Evolutionary conservation across 2,329 filamentous ascomycete species (phyloP).

Genomic region (Bipolaris cookei): DNA sequence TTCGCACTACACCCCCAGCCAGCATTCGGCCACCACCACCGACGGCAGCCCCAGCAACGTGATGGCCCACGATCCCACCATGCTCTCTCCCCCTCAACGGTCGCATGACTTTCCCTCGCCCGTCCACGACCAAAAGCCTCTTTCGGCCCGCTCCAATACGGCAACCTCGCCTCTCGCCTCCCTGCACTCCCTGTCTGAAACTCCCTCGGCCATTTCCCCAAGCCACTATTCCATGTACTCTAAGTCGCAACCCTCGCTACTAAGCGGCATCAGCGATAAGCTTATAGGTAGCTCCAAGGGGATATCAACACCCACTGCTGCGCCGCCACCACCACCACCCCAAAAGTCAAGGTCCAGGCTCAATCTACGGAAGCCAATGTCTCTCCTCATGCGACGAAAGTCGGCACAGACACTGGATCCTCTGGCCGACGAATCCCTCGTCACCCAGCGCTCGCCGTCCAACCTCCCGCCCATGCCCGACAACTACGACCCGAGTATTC

Average conservation of each 20-base stretch:
- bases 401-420: conserved; percentile 59
- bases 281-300: conserved; percentile 32
- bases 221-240: conserved; percentile 41
- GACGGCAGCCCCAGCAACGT: conserved; percentile 8
- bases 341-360: conserved; percentile 57
- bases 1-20: conserved; percentile 20
- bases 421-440: conserved; percentile 58
- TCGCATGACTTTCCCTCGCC: conserved; percentile 29
- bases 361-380: conserved; percentile 67
- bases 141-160: conserved; percentile 26
- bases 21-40: conserved; percentile 17
- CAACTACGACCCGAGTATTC: conserved; percentile 68
- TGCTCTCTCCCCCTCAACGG: conserved; percentile 30
- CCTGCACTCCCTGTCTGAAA: conserved; percentile 32
- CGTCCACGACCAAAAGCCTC: conserved; percentile 25
- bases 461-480: conserved; percentile 60
- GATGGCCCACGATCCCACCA: conserved; percentile 20
- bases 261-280: conserved; percentile 43
- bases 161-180: conserved; percentile 38
- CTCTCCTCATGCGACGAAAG: conserved; percentile 63
- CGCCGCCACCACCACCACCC: conserved; percentile 24
- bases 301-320: conserved; percentile 21
- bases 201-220: conserved; percentile 27
- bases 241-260: conserved; percentile 44
- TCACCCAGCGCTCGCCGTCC: conserved; percentile 55